Evolutionary conservation across 2,329 filamentous ascomycete species (phyloP).

Genomic region (Plectosphaerella plurivora): DNA sequence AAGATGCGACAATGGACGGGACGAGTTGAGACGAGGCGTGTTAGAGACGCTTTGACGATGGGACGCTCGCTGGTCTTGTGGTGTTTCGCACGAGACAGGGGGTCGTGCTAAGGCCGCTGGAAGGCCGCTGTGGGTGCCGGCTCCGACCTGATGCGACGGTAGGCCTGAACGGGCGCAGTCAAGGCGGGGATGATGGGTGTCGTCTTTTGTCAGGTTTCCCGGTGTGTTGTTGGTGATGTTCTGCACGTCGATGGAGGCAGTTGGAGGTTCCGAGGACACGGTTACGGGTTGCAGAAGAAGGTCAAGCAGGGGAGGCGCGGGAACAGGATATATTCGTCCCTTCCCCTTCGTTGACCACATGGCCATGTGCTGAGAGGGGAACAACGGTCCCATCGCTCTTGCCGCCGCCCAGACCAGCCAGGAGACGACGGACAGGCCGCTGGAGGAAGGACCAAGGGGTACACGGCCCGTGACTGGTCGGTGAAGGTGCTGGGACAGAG

Average conservation of each 20-base stretch:
- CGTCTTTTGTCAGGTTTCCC: background rate
- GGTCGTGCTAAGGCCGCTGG: slow-evolving; percentile 10
- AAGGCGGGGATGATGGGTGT: background rate
- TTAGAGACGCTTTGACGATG: slow-evolving; percentile 40
- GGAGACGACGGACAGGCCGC: background rate
- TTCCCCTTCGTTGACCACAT: slow-evolving; percentile 5
- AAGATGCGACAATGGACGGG: slow-evolving; percentile 18
- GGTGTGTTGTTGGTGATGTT: background rate
- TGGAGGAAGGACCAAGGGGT: background rate
- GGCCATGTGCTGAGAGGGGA: slow-evolving; percentile 3
- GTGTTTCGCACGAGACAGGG: slow-evolving; percentile 31
- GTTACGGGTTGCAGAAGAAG: background rate
- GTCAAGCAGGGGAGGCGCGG: background rate
- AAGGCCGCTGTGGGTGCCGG: background rate
- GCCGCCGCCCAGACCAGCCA: background rate
- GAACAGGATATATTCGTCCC: slow-evolving; percentile 2
- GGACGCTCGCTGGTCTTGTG: slow-evolving; percentile 23
- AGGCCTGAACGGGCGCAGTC: background rate
- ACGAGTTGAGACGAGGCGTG: slow-evolving; percentile 37
- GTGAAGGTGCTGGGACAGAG: slow-evolving; percentile 8
- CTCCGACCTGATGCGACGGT: slow-evolving; percentile 1
- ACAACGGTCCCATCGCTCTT: background rate
- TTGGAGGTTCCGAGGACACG: slow-evolving; percentile 1
- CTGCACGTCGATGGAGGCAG: background rate
- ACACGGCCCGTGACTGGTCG: slow-evolving; percentile 5